Percentiles rank a stretch among this genome's conserved stretches.
These are phyloP conservation scores for Diphasiastrum complanatum DNA, from an alignment of 83 land plant genomes.

Conservation along the genomic window DNA sequence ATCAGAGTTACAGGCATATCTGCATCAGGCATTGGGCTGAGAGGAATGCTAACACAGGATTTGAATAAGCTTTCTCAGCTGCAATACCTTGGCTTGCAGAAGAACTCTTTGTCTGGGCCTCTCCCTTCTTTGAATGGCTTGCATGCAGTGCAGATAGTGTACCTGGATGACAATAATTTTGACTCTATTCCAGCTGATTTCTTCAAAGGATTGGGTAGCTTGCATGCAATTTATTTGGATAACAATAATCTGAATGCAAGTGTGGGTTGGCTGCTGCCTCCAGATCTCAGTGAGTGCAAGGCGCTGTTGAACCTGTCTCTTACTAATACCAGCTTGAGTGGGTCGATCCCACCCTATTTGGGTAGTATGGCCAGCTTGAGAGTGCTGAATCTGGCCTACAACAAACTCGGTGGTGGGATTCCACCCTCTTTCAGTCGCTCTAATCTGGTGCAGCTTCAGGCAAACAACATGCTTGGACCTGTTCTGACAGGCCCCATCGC, in stretches of 20 bases:
- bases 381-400: slow-evolving; percentile 18
- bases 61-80: background rate
- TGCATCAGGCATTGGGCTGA: background rate
- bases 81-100: background rate
- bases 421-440: slow-evolving; percentile 10
- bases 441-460: slow-evolving; percentile 8
- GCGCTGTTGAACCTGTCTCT: slow-evolving; percentile 16
- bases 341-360: slow-evolving; percentile 9
- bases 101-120: background rate
- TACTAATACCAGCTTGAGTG: slow-evolving; percentile 19
- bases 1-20: background rate
- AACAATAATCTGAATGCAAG: too few species aligned
- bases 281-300: background rate
- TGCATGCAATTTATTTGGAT: too few species aligned
- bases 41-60: background rate
- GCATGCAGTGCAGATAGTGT: background rate
- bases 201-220: background rate
- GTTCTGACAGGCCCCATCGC: background rate
- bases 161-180: background rate
- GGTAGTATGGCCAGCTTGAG: slow-evolving; percentile 10
- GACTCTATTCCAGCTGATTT: background rate
- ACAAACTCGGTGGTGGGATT: slow-evolving; percentile 20
- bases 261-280: slow-evolving; percentile 20
- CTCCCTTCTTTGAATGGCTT: background rate
- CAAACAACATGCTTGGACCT: slow-evolving; percentile 7